Evolutionary conservation across 2,329 filamentous ascomycete genomes (phyloP).

Genomic region (Lachnellula hyalina): DNA sequence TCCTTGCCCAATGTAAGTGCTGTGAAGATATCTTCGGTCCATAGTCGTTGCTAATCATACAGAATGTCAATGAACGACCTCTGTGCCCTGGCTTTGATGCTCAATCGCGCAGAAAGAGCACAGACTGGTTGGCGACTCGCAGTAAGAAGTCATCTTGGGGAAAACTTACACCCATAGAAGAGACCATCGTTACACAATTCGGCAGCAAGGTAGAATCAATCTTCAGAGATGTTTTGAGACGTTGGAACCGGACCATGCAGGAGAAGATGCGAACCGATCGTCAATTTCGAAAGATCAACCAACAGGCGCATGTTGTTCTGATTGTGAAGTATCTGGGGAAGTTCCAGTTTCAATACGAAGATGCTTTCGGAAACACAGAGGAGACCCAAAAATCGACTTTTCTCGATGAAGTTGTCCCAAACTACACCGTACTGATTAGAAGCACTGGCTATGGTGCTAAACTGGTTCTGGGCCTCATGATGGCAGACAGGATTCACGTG

Average conservation of each 20-base stretch:
- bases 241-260: not conserved
- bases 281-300: not conserved
- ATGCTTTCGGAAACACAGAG: constrained; percentile 14
- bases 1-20: not conserved
- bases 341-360: constrained; percentile 13
- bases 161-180: not conserved
- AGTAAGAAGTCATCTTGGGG: not conserved
- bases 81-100: not conserved
- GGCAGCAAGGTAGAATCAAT: not conserved
- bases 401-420: not conserved
- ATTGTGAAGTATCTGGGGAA: constrained; percentile 1
- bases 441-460: constrained; percentile 20
- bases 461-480: constrained; percentile 20
- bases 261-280: not conserved
- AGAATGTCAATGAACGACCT: not conserved
- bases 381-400: not conserved
- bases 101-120: not conserved
- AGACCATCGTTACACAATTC: not conserved
- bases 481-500: constrained; percentile 21
- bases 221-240: not conserved
- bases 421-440: constrained; percentile 8
- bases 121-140: not conserved
- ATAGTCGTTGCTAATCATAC: not conserved
- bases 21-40: not conserved
- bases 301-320: not conserved